Base-by-base conservation (phyloP, 2,329 filamentous ascomycete genomes). In the Cordyceps militaris region DNA sequence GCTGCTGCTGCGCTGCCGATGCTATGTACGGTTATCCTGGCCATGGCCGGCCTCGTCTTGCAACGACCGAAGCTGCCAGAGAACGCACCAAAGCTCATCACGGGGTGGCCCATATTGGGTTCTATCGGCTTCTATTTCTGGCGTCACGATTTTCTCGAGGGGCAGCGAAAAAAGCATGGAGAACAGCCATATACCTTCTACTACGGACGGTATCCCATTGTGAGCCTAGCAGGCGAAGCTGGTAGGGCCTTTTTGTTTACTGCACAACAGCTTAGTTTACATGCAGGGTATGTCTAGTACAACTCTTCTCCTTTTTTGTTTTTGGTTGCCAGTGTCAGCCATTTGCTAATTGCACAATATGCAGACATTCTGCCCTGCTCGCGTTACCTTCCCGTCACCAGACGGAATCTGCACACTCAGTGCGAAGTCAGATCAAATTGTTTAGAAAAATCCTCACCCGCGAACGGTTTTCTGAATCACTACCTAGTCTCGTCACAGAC, bases 141-240 rank as follows among this genome's bases (percentile, higher is more conserved):
- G 16, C 70, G 78, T 54, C 72, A 70, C 66, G 71, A 76, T 26
- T 81, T 79, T 63, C 72, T 74, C 55, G 63, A 62, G 19, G 58
- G 70, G 2, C n/a, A 69, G 69, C 10, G 62, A 62, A 7, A 61
- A 61, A 14, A 60, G 67, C 8, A 70, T 70, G 0, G 53, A 61
- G 5, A 73, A 69, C 1, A 76, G 76, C 26, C 75, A 76, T 81
- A 79, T 61, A 75, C 71, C 53, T 81, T 80, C 62, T 75, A 75
- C 61, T 73, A 75, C 3, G 79, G 79, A 0, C 64, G 70, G 6
- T 69, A 76, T 57, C 70, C 69, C 2, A 71, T 81, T 13, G 66
- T 82, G 9, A 76, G 70, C 2, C 49, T 81, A 11, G 72, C 70
- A 4, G 77, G 79, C 1, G 67, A 72, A 3, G 69, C 71, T 11